Percentiles rank a stretch among this genome's conserved stretches.
Conservation (phyloP, 2,329 filamentous ascomycete species). For the Sporothrix protearum region DNA sequence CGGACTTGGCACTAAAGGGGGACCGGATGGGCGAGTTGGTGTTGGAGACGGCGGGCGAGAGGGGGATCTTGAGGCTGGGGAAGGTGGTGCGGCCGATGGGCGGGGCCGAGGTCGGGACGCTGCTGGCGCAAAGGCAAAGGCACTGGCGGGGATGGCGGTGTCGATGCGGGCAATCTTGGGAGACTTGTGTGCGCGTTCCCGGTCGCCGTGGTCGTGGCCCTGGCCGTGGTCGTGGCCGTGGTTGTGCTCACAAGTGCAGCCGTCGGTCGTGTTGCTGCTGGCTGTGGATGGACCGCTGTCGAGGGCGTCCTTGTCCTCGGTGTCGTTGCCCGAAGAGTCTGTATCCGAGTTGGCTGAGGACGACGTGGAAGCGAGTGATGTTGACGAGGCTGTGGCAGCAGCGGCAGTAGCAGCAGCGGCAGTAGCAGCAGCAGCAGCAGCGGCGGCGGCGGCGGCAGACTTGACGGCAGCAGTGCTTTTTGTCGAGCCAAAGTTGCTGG, state of each 20-base stretch:
- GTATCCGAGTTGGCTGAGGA: slow-evolving; percentile 39
- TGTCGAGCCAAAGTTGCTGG: slow-evolving; percentile 40
- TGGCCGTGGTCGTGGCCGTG: slow-evolving; percentile 34
- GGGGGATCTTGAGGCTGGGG: slow-evolving; percentile 70
- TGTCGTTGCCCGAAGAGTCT: slow-evolving; percentile 21
- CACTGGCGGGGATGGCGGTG: slow-evolving; percentile 45
- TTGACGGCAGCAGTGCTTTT: not conserved
- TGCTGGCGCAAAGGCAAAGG: slow-evolving; percentile 44
- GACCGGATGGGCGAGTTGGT: slow-evolving; percentile 66
- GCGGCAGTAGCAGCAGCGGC: slow-evolving; percentile 33
- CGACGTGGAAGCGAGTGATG: not conserved
- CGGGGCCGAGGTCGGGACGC: slow-evolving; percentile 57
- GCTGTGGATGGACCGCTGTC: slow-evolving; percentile 52
- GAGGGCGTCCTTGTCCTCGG: slow-evolving; percentile 32
- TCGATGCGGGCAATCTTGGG: slow-evolving; percentile 41
- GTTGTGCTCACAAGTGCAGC: slow-evolving; percentile 57
- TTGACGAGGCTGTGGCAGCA: not conserved
- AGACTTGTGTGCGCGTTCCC: slow-evolving; percentile 47
- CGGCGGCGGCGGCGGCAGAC: slow-evolving; percentile 33
- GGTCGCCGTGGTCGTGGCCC: slow-evolving; percentile 33
- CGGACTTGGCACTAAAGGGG: slow-evolving; percentile 64
- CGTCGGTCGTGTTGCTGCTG: slow-evolving; percentile 52
- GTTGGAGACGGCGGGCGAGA: slow-evolving; percentile 66
- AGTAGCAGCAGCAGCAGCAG: not conserved
- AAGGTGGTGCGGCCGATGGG: slow-evolving; percentile 58